A percentile compares a stretch with the other conserved stretches of the same genome.
Evolutionary conservation across 306 rosid genomes (phyloP).

Genomic region (Boehmeria nivea): DNA sequence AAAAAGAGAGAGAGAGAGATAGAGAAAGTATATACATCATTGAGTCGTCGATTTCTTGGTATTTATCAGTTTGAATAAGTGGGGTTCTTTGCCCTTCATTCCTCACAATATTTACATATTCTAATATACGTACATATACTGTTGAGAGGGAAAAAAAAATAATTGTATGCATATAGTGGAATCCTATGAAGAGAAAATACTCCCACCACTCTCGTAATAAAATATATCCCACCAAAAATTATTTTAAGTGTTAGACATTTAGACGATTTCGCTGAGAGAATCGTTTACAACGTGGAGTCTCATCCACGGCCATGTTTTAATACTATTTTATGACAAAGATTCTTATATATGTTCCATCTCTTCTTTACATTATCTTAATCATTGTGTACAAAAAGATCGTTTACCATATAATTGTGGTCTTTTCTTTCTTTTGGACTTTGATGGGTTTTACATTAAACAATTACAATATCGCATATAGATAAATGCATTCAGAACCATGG

Average conservation of each 20-base stretch:
- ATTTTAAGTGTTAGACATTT: no score
- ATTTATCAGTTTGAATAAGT: background rate
- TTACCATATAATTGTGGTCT: background rate
- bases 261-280: no score
- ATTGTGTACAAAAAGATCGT: background rate
- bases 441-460: conserved; percentile 6
- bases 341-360: conserved; percentile 30
- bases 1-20: background rate
- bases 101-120: no score
- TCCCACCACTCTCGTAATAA: no score
- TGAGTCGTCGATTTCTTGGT: conserved; percentile 9
- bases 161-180: conserved; percentile 18
- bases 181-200: conserved; percentile 38
- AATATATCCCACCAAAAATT: no score
- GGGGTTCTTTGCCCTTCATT: no score
- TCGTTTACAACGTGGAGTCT: conserved; percentile 53
- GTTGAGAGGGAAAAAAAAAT: background rate
- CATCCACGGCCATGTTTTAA: conserved; percentile 42
- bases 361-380: background rate
- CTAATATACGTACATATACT: no score
- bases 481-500: background rate
- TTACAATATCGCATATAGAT: background rate
- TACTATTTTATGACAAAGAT: conserved; percentile 49
- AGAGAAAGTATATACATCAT: conserved; percentile 5
- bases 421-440: background rate